These are phyloP conservation scores for Metrosideros polymorpha DNA, from an alignment of 441 rosid genomes.

Conservation along the genomic window DNA sequence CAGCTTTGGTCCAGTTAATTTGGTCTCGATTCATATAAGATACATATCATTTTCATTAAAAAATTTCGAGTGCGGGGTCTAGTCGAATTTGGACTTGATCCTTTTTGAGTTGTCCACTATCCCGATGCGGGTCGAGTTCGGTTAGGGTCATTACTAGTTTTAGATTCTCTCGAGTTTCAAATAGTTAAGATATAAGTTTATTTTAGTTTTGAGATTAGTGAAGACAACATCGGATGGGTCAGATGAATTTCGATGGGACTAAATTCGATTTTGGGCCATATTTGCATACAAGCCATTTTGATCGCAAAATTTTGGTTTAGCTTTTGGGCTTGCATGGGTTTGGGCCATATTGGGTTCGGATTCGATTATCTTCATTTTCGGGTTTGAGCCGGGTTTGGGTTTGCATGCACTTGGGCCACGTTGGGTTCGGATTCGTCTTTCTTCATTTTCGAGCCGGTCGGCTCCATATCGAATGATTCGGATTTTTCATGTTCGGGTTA, in stretches of 20 bases:
- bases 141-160: not conserved
- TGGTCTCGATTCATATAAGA: not conserved
- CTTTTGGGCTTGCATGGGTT: not conserved
- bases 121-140: fast-evolving
- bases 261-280: not conserved
- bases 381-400: not conserved
- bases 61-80: not conserved
- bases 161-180: not conserved
- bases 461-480: not conserved
- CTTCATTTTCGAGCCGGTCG: not conserved
- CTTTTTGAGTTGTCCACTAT: not conserved
- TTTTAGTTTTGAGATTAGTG: not conserved
- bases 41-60: not conserved
- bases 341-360: not conserved
- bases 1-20: not conserved
- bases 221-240: not conserved
- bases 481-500: not conserved
- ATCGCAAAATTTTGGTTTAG: not conserved
- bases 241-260: not conserved
- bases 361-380: not conserved
- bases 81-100: not conserved
- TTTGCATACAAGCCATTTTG: not conserved
- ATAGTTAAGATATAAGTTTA: not conserved
- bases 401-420: not conserved
- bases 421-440: not conserved